Base-by-base conservation (phyloP, 257 asterid species). In the Solanum pimpinellifolium region DNA sequence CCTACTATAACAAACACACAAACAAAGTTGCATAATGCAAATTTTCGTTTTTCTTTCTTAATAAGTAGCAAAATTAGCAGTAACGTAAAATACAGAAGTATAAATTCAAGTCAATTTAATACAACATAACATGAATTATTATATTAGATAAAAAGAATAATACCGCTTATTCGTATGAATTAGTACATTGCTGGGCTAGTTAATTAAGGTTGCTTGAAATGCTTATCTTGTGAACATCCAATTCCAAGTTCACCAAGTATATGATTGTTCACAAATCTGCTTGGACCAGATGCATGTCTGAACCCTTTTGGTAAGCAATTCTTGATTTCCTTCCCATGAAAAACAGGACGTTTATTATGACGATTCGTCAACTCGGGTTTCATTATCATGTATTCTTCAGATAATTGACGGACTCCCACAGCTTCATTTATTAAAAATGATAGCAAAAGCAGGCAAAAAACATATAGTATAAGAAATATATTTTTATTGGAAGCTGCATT, bases 261-360 rank as follows among this genome's bases (percentile, higher is more conserved):
- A 21, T 92, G 93, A 31, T 89, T 91, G 56, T 96, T 96, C 44
- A 93, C 97, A 73, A 74, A 93, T 9, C 97, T 96, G 86, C 98
- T 95, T 3, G 99, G 99, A 8, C 95, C 98, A 0, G 99, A 96
- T 8, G 99, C 92, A 81, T 90, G 98, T 77, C 91, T 89, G 12
- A 90, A 56, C 33, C 98, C 98, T 82, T 95, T 96, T 0, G 99
- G 98, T 95, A 90, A 92, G 90, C 99, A 96, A 69, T 92, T 88
- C 89, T 90, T 91, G 29, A 95, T 83, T 85, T 87, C 93, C 25
- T 84, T 83, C 46, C 74, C 87, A 77, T 80, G 92, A 21, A 91
- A 91, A 68, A 87, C 81, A 2, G 76, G 66, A 5, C 86, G 68
- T 2, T 84, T 88, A 35, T 91, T 91, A 86, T 88, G 33, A 65